Percentiles rank a stretch among this genome's conserved stretches.
Conservation (phyloP, 306 rosid genomes). For the Fagus sylvatica region DNA sequence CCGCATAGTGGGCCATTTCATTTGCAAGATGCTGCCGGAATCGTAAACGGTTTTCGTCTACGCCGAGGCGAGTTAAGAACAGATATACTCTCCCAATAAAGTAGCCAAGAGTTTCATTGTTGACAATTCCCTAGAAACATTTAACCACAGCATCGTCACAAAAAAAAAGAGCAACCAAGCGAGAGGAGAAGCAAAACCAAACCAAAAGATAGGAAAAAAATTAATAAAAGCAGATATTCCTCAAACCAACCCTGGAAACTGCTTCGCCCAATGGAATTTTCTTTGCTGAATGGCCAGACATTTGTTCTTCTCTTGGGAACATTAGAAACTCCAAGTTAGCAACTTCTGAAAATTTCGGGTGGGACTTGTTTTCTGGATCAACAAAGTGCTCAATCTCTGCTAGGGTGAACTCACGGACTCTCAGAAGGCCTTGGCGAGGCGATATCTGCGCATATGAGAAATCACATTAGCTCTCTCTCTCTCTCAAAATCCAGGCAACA, state of each 20-base stretch:
- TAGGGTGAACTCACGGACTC: constrained; percentile 92
- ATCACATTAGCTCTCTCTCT: neutral
- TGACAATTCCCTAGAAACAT: constrained; percentile 64
- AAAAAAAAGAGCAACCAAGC: neutral
- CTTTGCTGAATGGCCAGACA: constrained; percentile 81
- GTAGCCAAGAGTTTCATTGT: constrained; percentile 92
- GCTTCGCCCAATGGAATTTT: constrained; percentile 70
- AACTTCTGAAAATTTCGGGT: constrained; percentile 77
- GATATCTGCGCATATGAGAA: constrained; percentile 59
- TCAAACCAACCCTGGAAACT: constrained; percentile 66
- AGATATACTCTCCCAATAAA: constrained; percentile 98
- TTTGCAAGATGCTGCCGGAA: constrained; percentile 79
- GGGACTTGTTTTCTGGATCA: constrained; percentile 91
- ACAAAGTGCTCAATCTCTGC: constrained; percentile 99
- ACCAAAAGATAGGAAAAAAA: neutral
- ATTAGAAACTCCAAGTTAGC: constrained; percentile 77
- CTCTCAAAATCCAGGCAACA: constrained; percentile 1
- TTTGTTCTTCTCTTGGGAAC: constrained; percentile 90
- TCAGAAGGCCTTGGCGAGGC: constrained; percentile 96
- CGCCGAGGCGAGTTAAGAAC: constrained; percentile 79
- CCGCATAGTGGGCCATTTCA: constrained; percentile 99
- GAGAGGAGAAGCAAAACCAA: neutral
- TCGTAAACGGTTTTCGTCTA: constrained; percentile 65
- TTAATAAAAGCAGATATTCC: neutral
- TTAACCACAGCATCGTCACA: constrained; percentile 7